Base-by-base conservation (phyloP, 2,329 filamentous ascomycete species). In the Aureobasidium sp. region DNA sequence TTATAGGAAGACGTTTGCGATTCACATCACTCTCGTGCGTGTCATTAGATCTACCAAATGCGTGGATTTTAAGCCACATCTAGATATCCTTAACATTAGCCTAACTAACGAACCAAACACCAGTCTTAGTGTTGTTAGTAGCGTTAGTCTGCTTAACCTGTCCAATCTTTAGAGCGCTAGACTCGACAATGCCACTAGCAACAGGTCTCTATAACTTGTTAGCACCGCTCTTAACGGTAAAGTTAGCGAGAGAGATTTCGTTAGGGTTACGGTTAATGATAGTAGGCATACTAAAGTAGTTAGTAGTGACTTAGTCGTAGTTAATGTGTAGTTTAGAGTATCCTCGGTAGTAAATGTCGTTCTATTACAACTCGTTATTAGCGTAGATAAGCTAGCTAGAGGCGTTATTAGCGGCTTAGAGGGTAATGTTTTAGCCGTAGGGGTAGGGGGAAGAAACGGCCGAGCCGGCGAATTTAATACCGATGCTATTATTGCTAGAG, bases 281-380 rank as follows among this genome's bases (percentile, higher is more conserved):
- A 0, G 81, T 85, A 0, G 86, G 85, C 68, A 81, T 68, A 44
- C 85, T 87, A 66, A 85, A 91, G 74, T 81, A 91, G 14, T 78
- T 77, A 0, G 87, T 87, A n/a, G 81, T 76, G 2, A 88, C 78
- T 48, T 80, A 75, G 12, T 85, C 77, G 24, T 82, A 77, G 22
- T 75, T 77, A 60, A 89, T 76, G 52, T 81, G 79, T 44, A 90
- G 75, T 68, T 87, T 81, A 66, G 85, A 90, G 74, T 91, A 91
- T 1, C 88, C 88, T 19, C 87, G 80, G 72, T 90, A 91, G 71
- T 88, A 90, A 8, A 85, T 72, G 62, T 90, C 87, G 67, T 86
- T 83, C 88, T 87, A 91, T 68, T 88, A 85, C 50, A 91, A 76
- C 71, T 88, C 85, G 0, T 77, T 74, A 71, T 89, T 90, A 11